phyloP scores from a whole-genome alignment of 2,329 filamentous ascomycete species.

The Sclerotinia nivalis region DNA sequence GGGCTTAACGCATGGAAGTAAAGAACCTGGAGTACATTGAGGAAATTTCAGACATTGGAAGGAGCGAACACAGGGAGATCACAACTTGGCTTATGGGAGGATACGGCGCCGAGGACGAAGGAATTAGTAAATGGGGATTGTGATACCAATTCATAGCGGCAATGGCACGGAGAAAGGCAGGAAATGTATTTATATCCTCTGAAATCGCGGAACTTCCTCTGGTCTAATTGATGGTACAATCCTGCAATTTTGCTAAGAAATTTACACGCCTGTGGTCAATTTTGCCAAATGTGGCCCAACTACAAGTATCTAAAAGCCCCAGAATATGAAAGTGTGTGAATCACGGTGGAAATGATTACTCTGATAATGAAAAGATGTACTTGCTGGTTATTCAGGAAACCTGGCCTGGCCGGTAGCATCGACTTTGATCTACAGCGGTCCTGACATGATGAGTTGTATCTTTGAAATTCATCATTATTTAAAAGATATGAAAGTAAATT shows the following conservation, averaged over 20 bases:
- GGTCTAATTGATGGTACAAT: not conserved
- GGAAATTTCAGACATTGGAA: not conserved
- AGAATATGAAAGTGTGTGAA: not conserved
- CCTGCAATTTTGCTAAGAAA: not conserved
- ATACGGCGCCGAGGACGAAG: slow-evolving; percentile 14
- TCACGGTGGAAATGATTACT: not conserved
- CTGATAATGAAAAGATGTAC: not conserved
- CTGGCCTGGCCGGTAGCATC: too few relatives aligned
- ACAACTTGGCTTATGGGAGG: not conserved
- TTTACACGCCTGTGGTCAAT: not conserved
- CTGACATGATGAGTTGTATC: too few relatives aligned
- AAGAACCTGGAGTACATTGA: slow-evolving; percentile 10
- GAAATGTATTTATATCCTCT: slow-evolving; percentile 19
- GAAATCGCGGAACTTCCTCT: not conserved
- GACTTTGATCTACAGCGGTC: too few relatives aligned
- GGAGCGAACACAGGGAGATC: slow-evolving; percentile 6
- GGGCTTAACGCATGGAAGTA: slow-evolving; percentile 50
- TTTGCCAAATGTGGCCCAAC: not conserved
- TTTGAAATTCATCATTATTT: too few relatives aligned
- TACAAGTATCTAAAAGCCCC: not conserved
- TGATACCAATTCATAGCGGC: slow-evolving; percentile 15
- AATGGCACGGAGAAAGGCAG: not conserved
- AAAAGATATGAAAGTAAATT: too few relatives aligned
- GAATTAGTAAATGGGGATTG: slow-evolving; percentile 11
- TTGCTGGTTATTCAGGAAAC: not conserved